A percentile compares a stretch with the other conserved stretches of the same genome.
phyloP scores from a whole-genome alignment of 768 basidiomycete species.

The Agaricus sinodeliciosus region DNA sequence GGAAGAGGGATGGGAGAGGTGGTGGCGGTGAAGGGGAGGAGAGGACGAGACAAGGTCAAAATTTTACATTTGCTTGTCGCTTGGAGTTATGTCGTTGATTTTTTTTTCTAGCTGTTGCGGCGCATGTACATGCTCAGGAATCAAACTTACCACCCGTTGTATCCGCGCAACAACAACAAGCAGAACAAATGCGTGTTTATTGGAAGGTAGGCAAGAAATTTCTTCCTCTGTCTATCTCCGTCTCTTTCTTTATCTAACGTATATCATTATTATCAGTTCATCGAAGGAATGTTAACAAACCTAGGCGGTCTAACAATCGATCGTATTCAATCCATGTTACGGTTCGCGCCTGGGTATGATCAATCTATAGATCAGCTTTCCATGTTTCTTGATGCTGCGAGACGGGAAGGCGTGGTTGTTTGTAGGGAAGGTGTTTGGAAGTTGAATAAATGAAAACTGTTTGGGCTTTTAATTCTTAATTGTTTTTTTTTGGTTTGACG shows the following conservation, averaged over 20 bases:
- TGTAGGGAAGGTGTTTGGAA: slow-evolving; percentile 70
- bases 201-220: slow-evolving; percentile 56
- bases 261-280: slow-evolving; percentile 45
- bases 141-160: slow-evolving; percentile 38
- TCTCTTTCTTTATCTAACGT: slow-evolving; percentile 5
- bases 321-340: slow-evolving; percentile 86
- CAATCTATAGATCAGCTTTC: slow-evolving; percentile 73
- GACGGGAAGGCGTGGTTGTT: slow-evolving; percentile 68
- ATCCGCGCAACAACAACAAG: slow-evolving; percentile 65
- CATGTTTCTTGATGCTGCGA: slow-evolving; percentile 75
- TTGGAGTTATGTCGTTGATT: background rate
- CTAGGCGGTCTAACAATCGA: slow-evolving; percentile 69
- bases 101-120: slow-evolving; percentile 12
- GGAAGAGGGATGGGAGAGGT: slow-evolving; percentile 10
- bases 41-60: background rate
- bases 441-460: slow-evolving; percentile 22
- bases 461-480: too few species aligned
- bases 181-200: slow-evolving; percentile 80
- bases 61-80: background rate
- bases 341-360: slow-evolving; percentile 78
- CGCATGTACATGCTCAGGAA: slow-evolving; percentile 6
- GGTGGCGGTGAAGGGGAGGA: background rate
- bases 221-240: too few species aligned
- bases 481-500: too few species aligned
- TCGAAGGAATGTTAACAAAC: slow-evolving; percentile 89